Conservation (phyloP, 2,329 filamentous ascomycete species). For the Claviceps sp. region DNA sequence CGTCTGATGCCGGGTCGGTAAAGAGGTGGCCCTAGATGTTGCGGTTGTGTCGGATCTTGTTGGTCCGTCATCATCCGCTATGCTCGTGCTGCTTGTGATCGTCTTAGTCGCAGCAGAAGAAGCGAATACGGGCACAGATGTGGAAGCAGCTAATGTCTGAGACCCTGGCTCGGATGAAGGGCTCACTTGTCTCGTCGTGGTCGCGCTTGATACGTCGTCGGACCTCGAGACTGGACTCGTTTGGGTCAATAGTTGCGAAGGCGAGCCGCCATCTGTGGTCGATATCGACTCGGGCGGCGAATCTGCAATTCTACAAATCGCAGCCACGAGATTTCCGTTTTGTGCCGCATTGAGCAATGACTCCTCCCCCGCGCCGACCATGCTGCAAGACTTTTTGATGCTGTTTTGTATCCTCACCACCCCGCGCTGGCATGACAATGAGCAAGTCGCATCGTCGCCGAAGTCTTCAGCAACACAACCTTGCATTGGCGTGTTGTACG, state of each 20-base stretch:
- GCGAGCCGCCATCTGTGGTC: background rate
- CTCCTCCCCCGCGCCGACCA: constrained; percentile 11
- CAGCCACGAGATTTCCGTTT: constrained; percentile 21
- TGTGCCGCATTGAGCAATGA: constrained; percentile 25
- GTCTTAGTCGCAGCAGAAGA: too few species aligned
- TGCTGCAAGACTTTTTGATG: constrained; percentile 16
- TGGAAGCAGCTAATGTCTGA: background rate
- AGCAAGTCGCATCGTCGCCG: constrained; percentile 20
- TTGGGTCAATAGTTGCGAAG: constrained; percentile 1
- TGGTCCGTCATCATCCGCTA: background rate
- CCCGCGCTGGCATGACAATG: constrained; percentile 20
- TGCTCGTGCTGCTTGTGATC: background rate
- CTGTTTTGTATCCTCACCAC: constrained; percentile 15
- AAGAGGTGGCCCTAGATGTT: background rate
- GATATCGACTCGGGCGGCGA: constrained; percentile 4
- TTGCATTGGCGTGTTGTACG: constrained; percentile 28
- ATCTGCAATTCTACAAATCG: constrained; percentile 19
- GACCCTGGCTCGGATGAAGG: too few species aligned
- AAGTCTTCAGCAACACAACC: constrained; percentile 26
- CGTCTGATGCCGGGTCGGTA: background rate
- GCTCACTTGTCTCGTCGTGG: background rate
- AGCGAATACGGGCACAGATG: background rate
- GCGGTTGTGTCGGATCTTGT: background rate
- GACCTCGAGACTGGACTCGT: background rate
- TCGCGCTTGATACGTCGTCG: background rate